Evolutionary conservation across 2,329 filamentous ascomycete species (phyloP).

Genomic region (Botrytis byssoidea): DNA sequence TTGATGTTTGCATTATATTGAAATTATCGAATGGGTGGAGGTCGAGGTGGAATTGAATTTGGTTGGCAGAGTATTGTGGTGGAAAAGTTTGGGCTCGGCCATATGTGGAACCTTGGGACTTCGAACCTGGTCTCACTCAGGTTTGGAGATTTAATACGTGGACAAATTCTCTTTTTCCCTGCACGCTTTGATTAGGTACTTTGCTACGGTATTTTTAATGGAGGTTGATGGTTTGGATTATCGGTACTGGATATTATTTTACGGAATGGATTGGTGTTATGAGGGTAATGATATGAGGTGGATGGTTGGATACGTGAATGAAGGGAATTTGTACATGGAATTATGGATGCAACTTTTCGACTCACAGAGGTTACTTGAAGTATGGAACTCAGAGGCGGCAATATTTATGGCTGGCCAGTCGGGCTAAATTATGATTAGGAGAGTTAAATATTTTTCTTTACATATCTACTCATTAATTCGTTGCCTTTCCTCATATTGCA

Average conservation of each 20-base stretch:
- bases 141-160: not conserved
- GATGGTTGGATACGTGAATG: not conserved
- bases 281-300: not conserved
- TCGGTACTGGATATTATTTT: not conserved
- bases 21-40: not conserved
- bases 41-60: not conserved
- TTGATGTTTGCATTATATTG: not conserved
- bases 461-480: not conserved
- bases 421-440: not conserved
- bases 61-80: not conserved
- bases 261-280: not conserved
- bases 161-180: not conserved
- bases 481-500: not conserved
- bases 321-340: not conserved
- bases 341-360: not conserved
- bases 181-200: not conserved
- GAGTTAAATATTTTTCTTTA: not conserved
- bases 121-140: not conserved
- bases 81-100: not conserved
- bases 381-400: not conserved
- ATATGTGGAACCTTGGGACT: not conserved
- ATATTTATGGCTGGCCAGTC: not conserved
- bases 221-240: not conserved
- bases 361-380: not conserved
- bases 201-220: not conserved